Conservation (phyloP, 2,329 filamentous ascomycete genomes). For the Fusarium sarcochroum region DNA sequence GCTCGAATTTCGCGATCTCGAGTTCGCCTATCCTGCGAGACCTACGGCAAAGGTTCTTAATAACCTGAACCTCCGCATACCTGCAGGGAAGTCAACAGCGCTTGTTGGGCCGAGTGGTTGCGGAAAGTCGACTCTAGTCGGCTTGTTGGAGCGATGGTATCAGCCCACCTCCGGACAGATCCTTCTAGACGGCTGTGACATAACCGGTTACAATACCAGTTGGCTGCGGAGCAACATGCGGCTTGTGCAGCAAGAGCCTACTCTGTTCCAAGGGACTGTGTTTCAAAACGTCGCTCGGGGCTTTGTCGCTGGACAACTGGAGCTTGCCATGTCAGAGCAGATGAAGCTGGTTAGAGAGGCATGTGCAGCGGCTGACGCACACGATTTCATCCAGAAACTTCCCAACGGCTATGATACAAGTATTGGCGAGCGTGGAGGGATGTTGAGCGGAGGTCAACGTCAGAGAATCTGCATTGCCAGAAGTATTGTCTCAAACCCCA, state of each 20-base stretch:
- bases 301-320: constrained; percentile 57
- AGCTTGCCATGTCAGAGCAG: neutral
- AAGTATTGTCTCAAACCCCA: constrained; percentile 56
- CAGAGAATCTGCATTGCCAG: constrained; percentile 58
- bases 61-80: constrained; percentile 65
- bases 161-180: constrained; percentile 41
- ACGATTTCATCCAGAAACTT: constrained; percentile 62
- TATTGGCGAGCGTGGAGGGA: constrained; percentile 72
- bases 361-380: constrained; percentile 60
- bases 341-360: constrained; percentile 29
- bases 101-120: constrained; percentile 77
- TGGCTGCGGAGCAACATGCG: constrained; percentile 52
- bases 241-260: constrained; percentile 55
- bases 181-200: constrained; percentile 46
- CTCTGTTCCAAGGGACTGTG: constrained; percentile 58
- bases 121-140: constrained; percentile 79
- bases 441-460: constrained; percentile 70
- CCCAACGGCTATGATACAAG: constrained; percentile 68
- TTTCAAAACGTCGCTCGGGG: constrained; percentile 66
- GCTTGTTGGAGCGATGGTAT: constrained; percentile 77
- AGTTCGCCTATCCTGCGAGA: neutral
- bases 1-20: neutral
- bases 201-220: constrained; percentile 47
- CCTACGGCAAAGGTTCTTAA: neutral
- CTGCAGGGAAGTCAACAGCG: constrained; percentile 73